Evolutionary conservation across 352 stramenopile species (phyloP).

Genomic region (Lagenidium sp.): DNA sequence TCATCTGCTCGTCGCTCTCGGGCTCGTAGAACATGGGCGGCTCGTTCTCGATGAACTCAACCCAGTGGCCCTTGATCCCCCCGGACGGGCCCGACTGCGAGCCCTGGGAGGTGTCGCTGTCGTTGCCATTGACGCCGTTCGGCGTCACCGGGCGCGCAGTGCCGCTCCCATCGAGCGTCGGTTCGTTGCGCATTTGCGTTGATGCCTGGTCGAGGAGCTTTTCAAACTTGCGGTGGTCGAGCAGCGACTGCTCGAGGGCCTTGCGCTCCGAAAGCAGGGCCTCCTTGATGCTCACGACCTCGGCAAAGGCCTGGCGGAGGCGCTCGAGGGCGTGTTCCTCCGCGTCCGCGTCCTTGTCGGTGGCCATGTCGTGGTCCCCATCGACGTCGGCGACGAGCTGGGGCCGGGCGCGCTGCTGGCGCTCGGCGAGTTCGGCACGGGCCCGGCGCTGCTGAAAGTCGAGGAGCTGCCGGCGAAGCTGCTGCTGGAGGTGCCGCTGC

Average conservation of each 20-base stretch:
- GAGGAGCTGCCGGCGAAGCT: conserved; percentile 12
- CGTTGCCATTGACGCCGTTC: not conserved
- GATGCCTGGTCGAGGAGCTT: not conserved
- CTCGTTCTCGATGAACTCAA: conserved; percentile 11
- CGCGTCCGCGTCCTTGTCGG: not conserved
- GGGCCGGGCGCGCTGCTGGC: conserved; percentile 1
- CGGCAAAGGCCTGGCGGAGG: not conserved
- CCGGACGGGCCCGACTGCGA: not conserved
- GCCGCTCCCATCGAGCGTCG: not conserved
- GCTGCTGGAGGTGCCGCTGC: too few relatives aligned
- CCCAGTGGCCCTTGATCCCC: conserved; percentile 1
- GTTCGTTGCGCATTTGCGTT: not conserved
- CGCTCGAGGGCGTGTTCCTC: not conserved
- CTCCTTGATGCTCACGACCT: not conserved
- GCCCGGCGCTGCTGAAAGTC: conserved; percentile 12
- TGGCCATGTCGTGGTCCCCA: not conserved
- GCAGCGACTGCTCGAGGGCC: not conserved
- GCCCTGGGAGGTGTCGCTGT: not conserved
- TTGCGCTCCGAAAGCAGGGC: not conserved
- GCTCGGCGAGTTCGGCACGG: not conserved
- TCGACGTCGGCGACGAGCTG: not conserved
- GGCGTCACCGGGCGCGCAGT: not conserved
- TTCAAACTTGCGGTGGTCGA: not conserved
- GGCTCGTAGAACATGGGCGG: conserved; percentile 6
- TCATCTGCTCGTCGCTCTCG: not conserved